A percentile compares a stretch with the other conserved stretches of the same genome.
phyloP scores from a whole-genome alignment of 202 grass and related monocot species.

The Carex sylvatica region DNA sequence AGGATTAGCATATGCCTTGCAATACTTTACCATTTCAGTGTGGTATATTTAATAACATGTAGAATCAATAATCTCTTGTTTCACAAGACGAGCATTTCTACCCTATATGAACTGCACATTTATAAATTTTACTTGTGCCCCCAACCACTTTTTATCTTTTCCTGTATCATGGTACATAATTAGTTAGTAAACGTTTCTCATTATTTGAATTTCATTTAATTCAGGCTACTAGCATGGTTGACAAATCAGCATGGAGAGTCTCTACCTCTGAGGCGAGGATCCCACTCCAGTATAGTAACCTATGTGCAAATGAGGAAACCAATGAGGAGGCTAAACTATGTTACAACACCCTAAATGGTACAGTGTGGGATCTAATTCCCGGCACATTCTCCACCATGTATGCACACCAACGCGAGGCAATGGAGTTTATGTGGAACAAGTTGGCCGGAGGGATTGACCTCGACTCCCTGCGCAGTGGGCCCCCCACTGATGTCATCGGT shows the following conservation, averaged over 20 bases:
- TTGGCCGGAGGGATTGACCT: conserved; percentile 66
- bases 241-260: conserved; percentile 48
- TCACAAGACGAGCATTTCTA: neutral
- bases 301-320: conserved; percentile 46
- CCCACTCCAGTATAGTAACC: conserved; percentile 41
- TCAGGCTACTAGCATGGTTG: conserved; percentile 48
- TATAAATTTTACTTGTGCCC: neutral
- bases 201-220: conserved; percentile 8
- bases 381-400: conserved; percentile 63
- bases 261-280: conserved; percentile 36
- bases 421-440: conserved; percentile 98
- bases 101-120: neutral
- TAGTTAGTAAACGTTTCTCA: neutral
- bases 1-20: neutral
- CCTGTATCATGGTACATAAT: neutral
- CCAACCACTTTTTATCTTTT: neutral
- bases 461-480: conserved; percentile 50
- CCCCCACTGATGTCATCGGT: conserved; percentile 58
- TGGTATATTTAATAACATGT: neutral
- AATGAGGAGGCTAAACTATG: conserved; percentile 30
- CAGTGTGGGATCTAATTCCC: conserved; percentile 90
- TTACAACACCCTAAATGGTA: conserved; percentile 43
- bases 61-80: neutral
- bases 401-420: conserved; percentile 74
- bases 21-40: neutral